Evolutionary conservation across 2,329 filamentous ascomycete species (phyloP).

Genomic region (Xylariaceae sp.): DNA sequence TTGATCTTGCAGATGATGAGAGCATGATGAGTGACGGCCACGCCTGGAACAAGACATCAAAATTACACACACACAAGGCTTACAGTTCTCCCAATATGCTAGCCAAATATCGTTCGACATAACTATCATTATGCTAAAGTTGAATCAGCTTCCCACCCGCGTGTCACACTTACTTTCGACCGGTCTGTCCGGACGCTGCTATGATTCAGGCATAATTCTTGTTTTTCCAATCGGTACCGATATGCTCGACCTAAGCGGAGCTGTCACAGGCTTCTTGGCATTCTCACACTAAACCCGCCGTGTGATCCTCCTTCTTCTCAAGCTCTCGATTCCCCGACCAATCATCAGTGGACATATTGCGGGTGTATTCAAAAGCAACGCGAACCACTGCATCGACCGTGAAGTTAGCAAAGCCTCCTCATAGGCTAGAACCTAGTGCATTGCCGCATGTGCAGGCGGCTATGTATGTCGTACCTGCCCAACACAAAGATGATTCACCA

Average conservation of each 20-base stretch:
- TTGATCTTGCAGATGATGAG: conserved; percentile 14
- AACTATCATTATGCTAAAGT: too few species aligned
- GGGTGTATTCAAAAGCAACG: conserved; percentile 36
- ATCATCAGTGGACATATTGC: conserved; percentile 37
- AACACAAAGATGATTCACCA: not conserved
- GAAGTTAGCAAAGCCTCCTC: conserved; percentile 21
- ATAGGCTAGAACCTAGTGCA: not conserved
- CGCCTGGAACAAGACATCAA: conserved; percentile 16
- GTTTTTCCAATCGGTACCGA: conserved; percentile 4
- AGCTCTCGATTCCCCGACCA: conserved; percentile 32
- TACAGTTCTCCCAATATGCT: conserved; percentile 22
- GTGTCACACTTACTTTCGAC: conserved; percentile 10
- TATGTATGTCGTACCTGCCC: conserved; percentile 11
- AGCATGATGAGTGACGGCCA: conserved; percentile 10
- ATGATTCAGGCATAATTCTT: conserved; percentile 10
- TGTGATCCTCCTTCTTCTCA: conserved; percentile 14
- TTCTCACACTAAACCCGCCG: conserved; percentile 9
- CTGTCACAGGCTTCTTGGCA: not conserved
- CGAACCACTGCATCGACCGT: conserved; percentile 34
- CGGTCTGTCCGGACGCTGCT: conserved; percentile 20
- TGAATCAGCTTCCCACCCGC: not conserved
- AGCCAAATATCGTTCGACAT: not conserved
- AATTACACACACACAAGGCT: conserved; percentile 22
- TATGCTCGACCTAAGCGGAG: conserved; percentile 4
- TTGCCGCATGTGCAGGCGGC: not conserved